Base-by-base conservation (phyloP, 1,284 basidiomycete genomes). In the Ganoderma lucidum region DNA sequence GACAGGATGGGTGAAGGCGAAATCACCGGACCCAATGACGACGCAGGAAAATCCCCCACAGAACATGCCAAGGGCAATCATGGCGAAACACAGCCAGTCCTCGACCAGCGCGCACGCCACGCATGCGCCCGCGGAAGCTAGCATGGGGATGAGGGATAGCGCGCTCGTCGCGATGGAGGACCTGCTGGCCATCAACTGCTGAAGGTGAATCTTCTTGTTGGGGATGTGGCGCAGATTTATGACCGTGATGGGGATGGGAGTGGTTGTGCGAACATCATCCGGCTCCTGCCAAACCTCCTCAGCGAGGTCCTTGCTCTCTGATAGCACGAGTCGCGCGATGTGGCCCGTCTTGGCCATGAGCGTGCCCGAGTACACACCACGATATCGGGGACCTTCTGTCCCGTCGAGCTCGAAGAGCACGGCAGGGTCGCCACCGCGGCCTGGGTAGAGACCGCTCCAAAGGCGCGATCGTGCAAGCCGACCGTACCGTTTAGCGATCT, bases 351-450 rank as follows among this genome's bases (percentile, higher is more conserved):
- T 68, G 4, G 67, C n/a, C 51, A 74, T 68, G 62, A 62, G 23
- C 6, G 73, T 74, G 5, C 73, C 73, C 3, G 73, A 74, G 30
- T 65, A 71, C 9, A 68, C 64, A 2, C 63, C 73, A 6, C 64
- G 71, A 53, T 71, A 74, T 37, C 56, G 65, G 15, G 71, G 73
- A 9, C 73, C 73, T 6, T 60, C 51, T 17, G 28, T 65, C 12
- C 70, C 69, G 41, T 74, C 67, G 28, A 72, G 70, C 37, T 67
- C 73, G 65, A 74, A 74, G n/a, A 74, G 70, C 17, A 65, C 64
- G 15, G 73, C 71, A 23, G 73, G 73, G 32, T 74, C 70, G 62
- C 69, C 69, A 44, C 65, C 64, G 61, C 68, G 62, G 1, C 71
- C 73, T 3, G 73, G 73, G 42, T 70, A 74, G 44, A 74, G 69